Conservation (phyloP, 352 stramenopile species). For the Lagenidium sp. region DNA sequence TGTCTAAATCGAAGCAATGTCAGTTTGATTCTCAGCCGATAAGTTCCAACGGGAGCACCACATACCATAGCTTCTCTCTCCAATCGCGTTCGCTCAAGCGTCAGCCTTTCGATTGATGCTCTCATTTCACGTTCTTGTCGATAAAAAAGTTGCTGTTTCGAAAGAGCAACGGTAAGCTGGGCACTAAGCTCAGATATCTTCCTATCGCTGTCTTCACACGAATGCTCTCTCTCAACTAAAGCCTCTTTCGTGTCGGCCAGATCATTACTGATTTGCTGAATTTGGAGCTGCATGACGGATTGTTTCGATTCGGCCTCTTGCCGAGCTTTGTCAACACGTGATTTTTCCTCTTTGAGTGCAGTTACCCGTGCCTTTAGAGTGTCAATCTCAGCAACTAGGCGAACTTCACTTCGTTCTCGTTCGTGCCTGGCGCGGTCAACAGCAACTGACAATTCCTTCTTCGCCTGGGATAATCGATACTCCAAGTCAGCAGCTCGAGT, state of each 20-base stretch:
- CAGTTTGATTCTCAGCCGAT: not conserved
- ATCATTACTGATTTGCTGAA: constrained; percentile 49
- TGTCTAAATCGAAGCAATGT: not conserved
- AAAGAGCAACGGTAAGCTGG: constrained; percentile 55
- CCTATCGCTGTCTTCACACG: constrained; percentile 57
- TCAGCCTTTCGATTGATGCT: constrained; percentile 42
- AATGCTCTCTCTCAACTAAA: constrained; percentile 46
- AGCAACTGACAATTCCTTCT: constrained; percentile 25
- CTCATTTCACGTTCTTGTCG: constrained; percentile 59
- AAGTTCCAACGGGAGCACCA: not conserved
- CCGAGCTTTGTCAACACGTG: constrained; percentile 28
- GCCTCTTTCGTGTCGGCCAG: constrained; percentile 45
- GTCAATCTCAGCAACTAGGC: constrained; percentile 48
- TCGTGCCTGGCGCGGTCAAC: constrained; percentile 30
- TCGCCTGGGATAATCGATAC: constrained; percentile 32
- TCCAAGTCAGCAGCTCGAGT: constrained; percentile 33
- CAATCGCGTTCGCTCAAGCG: constrained; percentile 50
- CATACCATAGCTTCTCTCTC: constrained; percentile 49
- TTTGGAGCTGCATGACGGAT: constrained; percentile 27
- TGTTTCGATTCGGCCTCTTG: constrained; percentile 42
- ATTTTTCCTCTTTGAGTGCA: constrained; percentile 56
- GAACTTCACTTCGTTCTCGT: constrained; percentile 41
- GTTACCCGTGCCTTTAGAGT: constrained; percentile 36
- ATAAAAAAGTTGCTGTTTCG: constrained; percentile 69
- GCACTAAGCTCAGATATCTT: constrained; percentile 56